Conservation (phyloP, 1,284 basidiomycete species). For the Takashimella koratensis region DNA sequence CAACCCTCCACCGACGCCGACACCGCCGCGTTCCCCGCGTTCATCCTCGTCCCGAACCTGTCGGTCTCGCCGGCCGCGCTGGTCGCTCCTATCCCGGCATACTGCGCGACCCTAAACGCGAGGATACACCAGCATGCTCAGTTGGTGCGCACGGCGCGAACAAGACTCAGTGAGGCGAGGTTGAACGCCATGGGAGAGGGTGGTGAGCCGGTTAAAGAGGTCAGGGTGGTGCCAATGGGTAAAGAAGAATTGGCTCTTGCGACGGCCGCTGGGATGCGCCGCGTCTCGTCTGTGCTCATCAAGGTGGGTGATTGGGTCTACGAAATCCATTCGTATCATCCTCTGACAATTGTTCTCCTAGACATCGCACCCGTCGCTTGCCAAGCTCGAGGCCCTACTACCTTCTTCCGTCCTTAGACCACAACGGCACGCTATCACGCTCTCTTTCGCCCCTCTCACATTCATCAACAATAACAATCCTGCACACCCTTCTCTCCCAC, state of each 20-base stretch:
- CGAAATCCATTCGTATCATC: too few relatives aligned
- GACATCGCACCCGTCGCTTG: slow-evolving; percentile 29
- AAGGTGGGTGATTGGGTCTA: too few relatives aligned
- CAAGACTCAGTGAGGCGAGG: slow-evolving; percentile 9
- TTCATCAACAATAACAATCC: not conserved
- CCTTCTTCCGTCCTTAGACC: slow-evolving; percentile 36
- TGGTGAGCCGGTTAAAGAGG: slow-evolving; percentile 20
- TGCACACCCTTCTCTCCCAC: slow-evolving; percentile 44
- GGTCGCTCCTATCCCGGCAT: slow-evolving; percentile 36
- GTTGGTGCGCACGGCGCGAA: slow-evolving; percentile 5
- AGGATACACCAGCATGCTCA: slow-evolving; percentile 35
- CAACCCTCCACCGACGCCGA: not conserved
- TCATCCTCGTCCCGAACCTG: slow-evolving; percentile 36
- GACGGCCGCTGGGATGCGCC: slow-evolving; percentile 61
- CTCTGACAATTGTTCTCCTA: too few relatives aligned
- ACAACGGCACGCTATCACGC: slow-evolving; percentile 35
- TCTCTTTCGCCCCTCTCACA: slow-evolving; percentile 40
- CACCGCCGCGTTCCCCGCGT: slow-evolving; percentile 17
- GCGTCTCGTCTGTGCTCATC: slow-evolving; percentile 66
- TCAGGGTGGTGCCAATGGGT: slow-evolving; percentile 66
- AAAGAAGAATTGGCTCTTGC: slow-evolving; percentile 66
- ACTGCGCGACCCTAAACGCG: slow-evolving; percentile 44
- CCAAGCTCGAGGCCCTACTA: slow-evolving; percentile 21
- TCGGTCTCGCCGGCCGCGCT: slow-evolving; percentile 38
- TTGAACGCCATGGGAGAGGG: slow-evolving; percentile 17